Conservation (phyloP, 495 filamentous ascomycete species). For the Penicillium robsamsonii region DNA sequence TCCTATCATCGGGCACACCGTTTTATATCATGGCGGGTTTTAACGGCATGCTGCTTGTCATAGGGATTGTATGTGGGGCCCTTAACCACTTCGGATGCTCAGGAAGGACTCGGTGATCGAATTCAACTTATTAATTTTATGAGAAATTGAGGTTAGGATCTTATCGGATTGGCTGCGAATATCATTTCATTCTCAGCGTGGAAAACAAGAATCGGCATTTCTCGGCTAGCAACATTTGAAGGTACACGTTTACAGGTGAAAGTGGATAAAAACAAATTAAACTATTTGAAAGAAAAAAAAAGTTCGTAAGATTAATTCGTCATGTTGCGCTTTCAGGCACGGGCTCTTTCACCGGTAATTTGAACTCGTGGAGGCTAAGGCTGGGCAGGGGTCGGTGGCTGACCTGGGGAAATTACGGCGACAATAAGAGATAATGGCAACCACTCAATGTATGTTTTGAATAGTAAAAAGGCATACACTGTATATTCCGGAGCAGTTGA, state of each 20-base stretch:
- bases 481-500: neutral
- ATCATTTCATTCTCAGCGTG: slow-evolving; percentile 1
- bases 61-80: slow-evolving; percentile 46
- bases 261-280: neutral
- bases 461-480: neutral
- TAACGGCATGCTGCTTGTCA: slow-evolving; percentile 67
- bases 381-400: neutral
- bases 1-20: slow-evolving; percentile 64
- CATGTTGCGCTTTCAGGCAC: neutral
- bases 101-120: slow-evolving; percentile 9
- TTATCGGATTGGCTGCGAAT: neutral
- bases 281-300: slow-evolving; percentile 1
- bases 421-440: neutral
- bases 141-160: neutral
- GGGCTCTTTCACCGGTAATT: neutral
- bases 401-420: slow-evolving; percentile 9
- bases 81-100: slow-evolving; percentile 25
- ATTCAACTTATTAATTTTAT: neutral
- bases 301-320: slow-evolving; percentile 3
- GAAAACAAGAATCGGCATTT: neutral
- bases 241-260: neutral
- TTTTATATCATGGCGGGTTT: slow-evolving; percentile 92
- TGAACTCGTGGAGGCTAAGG: slow-evolving; percentile 1
- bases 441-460: neutral
- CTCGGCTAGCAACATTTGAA: neutral